Base-by-base conservation (phyloP, 495 filamentous ascomycete species). In the Penicillium canescens region DNA sequence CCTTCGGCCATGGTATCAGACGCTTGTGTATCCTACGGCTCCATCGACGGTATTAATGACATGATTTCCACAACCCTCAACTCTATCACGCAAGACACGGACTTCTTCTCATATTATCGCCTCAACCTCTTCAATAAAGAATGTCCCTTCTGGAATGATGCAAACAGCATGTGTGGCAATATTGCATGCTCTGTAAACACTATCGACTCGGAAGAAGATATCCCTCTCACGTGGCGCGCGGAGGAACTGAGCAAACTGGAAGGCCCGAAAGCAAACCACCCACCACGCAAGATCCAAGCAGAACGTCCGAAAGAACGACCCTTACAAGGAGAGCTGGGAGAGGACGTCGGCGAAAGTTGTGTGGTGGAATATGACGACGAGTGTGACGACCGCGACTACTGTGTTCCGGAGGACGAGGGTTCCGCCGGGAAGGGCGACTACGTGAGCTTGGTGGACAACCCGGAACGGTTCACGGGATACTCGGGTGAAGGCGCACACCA, bases 101-200 rank as follows among this genome's bases (percentile, higher is more conserved):
- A 98, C 69, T 98, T 96, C 79, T 98, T 98, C 71, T 88, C 92
- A 49, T 91, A 98, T 67, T 98, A 98, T 71, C 89, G 94, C 23
- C 75, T 98, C 18, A 97, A 97, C 69, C 83, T 98, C n/a, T 98
- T 90, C 67, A 87, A 95, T 63, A 94, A 92, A 72, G 84, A 82
- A 74, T 98, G 94, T 69, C 94, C 94, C 0, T 98, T 98, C 66
- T 98, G 94, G 94, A 82, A 82, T 60, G 94, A 98, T 66, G 85
- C 91, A 43, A 89, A 87, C 75, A 89, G 89, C 70, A 91, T 96
- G 82, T 98, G 94, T 70, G 94, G 92, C 44, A 98, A 98, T 70
- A 93, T 96, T 53, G 94, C 93, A 7, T 98, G 94, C 66, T 88
- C 93, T 24, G 94, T 98, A n/a, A 91, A 93, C 66, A 98, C 94